Evolutionary conservation across 805 yeast species (phyloP).

Genomic region (Spathaspora arborariae): DNA sequence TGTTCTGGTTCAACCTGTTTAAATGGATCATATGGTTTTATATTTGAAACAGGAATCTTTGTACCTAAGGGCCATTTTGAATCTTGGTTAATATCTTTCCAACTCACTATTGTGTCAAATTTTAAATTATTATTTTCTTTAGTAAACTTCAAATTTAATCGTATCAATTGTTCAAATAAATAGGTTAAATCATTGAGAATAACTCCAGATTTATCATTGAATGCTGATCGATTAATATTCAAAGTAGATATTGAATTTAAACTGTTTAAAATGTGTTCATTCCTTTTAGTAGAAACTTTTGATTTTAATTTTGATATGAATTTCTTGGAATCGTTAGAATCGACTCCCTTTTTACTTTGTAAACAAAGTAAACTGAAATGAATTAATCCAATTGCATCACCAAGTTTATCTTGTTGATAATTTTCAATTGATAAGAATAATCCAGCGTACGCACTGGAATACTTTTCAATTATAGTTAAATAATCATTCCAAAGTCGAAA

Average conservation of each 20-base stretch:
- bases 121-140: constrained; percentile 40
- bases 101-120: constrained; percentile 33
- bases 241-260: constrained; percentile 33
- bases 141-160: constrained; percentile 36
- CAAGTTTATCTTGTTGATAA: constrained; percentile 42
- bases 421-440: constrained; percentile 42
- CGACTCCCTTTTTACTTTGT: constrained; percentile 28
- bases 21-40: constrained; percentile 23
- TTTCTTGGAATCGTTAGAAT: constrained; percentile 7
- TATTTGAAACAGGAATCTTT: constrained; percentile 29
- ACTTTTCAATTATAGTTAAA: constrained; percentile 26
- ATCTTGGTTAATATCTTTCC: constrained; percentile 33
- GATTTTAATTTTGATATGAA: constrained; percentile 18
- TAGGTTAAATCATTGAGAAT: constrained; percentile 33
- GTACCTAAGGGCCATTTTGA: constrained; percentile 43
- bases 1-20: background rate
- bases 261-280: constrained; percentile 27
- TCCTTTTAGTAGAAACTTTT: constrained; percentile 25
- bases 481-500: constrained; percentile 24
- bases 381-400: constrained; percentile 44
- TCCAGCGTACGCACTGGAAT: constrained; percentile 42
- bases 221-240: constrained; percentile 31
- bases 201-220: constrained; percentile 30
- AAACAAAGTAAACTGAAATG: constrained; percentile 32
- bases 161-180: constrained; percentile 39